Evolutionary conservation across 306 rosid genomes (phyloP).

Genomic region (Macrotyloma uniflorum): DNA sequence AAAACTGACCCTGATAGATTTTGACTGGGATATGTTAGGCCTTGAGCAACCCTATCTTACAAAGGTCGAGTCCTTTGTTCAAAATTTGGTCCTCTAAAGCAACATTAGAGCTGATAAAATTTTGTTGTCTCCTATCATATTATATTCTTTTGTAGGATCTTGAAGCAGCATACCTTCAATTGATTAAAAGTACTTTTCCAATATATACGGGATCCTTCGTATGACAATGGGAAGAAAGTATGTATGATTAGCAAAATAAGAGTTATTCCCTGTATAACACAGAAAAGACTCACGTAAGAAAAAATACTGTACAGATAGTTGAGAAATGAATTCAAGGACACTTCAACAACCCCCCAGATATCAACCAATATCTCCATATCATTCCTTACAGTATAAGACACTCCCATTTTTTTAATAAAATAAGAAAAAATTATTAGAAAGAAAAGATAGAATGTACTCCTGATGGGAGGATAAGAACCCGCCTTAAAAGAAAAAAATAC

Average conservation of each 20-base stretch:
- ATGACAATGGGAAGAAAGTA: slow-evolving; percentile 74
- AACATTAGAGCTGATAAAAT: slow-evolving; percentile 16
- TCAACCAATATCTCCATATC: slow-evolving; percentile 15
- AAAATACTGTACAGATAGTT: slow-evolving; percentile 24
- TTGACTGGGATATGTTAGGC: not conserved
- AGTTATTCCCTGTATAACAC: slow-evolving; percentile 67
- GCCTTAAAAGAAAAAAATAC: not conserved
- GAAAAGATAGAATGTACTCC: slow-evolving; percentile 14
- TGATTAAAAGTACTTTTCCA: slow-evolving; percentile 66
- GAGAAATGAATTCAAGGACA: slow-evolving; percentile 28
- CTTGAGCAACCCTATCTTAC: not conserved
- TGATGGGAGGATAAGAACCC: slow-evolving; percentile 5
- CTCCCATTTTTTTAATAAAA: not conserved
- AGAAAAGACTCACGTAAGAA: slow-evolving; percentile 11
- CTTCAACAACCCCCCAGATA: slow-evolving; percentile 27
- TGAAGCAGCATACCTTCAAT: slow-evolving; percentile 68
- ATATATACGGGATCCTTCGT: slow-evolving; percentile 68
- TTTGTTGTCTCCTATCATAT: slow-evolving; percentile 1
- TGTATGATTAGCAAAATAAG: slow-evolving; percentile 66
- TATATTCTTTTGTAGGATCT: slow-evolving; percentile 15
- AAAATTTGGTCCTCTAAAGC: not conserved
- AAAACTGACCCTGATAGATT: not conserved
- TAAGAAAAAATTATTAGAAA: slow-evolving; percentile 17
- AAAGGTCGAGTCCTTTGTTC: not conserved
- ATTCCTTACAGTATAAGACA: slow-evolving; percentile 26